Percentiles rank a stretch among this genome's conserved stretches.
These are phyloP conservation scores for Neocucurbitaria cava DNA, from an alignment of 2,329 filamentous ascomycete species.

Conservation along the genomic window DNA sequence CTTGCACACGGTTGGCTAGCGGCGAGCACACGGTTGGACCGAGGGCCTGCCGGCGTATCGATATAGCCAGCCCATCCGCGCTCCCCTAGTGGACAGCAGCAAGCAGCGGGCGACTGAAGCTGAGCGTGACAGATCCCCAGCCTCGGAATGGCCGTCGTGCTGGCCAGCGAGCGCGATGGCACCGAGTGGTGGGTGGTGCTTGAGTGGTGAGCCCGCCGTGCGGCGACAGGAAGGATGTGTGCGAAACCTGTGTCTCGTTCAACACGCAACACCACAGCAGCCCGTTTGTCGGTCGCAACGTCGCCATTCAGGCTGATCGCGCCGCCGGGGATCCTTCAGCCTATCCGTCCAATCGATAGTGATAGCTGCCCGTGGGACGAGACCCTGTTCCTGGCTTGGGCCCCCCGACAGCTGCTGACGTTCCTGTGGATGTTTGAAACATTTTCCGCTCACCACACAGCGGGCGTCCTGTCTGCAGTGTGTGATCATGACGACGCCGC, in stretches of 20 bases:
- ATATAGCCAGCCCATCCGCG: slow-evolving; percentile 31
- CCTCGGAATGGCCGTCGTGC: slow-evolving; percentile 17
- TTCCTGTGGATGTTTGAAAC: slow-evolving; percentile 44
- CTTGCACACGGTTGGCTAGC: slow-evolving; percentile 25
- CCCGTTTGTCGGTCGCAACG: slow-evolving; percentile 17
- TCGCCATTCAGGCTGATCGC: slow-evolving; percentile 32
- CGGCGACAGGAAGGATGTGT: background rate
- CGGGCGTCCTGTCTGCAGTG: slow-evolving; percentile 20
- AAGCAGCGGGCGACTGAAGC: slow-evolving; percentile 3
- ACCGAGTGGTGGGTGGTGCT: slow-evolving; percentile 1
- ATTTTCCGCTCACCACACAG: slow-evolving; percentile 32
- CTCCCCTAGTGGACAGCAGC: slow-evolving; percentile 24
- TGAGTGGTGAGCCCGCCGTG: slow-evolving; percentile 7
- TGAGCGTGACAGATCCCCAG: slow-evolving; percentile 15
- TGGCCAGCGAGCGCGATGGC: slow-evolving; percentile 5
- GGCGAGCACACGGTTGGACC: background rate
- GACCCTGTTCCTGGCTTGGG: slow-evolving; percentile 38
- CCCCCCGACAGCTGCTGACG: slow-evolving; percentile 33
- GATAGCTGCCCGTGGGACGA: slow-evolving; percentile 42
- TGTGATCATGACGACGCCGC: slow-evolving; percentile 33
- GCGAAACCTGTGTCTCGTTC: slow-evolving; percentile 32
- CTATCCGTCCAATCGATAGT: slow-evolving; percentile 51
- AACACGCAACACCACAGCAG: slow-evolving; percentile 20
- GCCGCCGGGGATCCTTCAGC: slow-evolving; percentile 34
- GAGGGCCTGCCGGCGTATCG: slow-evolving; percentile 15